A percentile compares a stretch with the other conserved stretches of the same genome.
Conservation (phyloP, 2,329 filamentous ascomycete genomes). For the Fusarium subglutinans region DNA sequence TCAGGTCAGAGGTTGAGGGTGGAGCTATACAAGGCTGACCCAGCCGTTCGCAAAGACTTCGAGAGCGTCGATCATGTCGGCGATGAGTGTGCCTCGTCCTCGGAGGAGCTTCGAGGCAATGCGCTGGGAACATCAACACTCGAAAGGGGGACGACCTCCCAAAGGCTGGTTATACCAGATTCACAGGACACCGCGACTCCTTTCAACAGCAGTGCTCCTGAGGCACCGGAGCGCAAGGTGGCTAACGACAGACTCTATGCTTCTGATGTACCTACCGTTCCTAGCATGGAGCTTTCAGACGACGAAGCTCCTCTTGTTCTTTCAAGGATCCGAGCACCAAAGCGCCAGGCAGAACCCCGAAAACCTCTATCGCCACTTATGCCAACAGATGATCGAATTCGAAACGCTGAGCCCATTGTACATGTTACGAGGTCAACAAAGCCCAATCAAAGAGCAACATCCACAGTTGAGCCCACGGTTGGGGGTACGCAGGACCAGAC, state of each 20-base stretch:
- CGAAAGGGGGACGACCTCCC: background rate
- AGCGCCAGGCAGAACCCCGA: background rate
- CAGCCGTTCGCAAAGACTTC: constrained; percentile 9
- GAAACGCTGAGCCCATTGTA: background rate
- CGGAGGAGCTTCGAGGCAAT: background rate
- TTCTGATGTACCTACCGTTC: background rate
- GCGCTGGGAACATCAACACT: background rate
- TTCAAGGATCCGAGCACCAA: constrained; percentile 9
- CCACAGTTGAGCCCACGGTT: background rate
- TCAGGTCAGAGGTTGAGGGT: constrained; percentile 15
- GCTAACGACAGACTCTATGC: background rate
- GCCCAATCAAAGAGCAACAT: background rate
- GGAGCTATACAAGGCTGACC: constrained; percentile 17
- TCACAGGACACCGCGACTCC: constrained; percentile 42
- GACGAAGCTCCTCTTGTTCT: constrained; percentile 48
- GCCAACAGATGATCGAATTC: background rate
- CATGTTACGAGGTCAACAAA: background rate
- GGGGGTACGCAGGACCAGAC: background rate
- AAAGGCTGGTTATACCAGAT: constrained; percentile 38
- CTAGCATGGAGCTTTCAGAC: constrained; percentile 47
- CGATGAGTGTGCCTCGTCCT: background rate
- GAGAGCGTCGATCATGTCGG: constrained; percentile 1
- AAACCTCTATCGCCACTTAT: background rate
- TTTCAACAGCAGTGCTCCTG: constrained; percentile 36
- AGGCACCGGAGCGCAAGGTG: constrained; percentile 1